Conservation (phyloP, 2,329 filamentous ascomycete genomes). For the Stagonosporopsis chrysanthemi region DNA sequence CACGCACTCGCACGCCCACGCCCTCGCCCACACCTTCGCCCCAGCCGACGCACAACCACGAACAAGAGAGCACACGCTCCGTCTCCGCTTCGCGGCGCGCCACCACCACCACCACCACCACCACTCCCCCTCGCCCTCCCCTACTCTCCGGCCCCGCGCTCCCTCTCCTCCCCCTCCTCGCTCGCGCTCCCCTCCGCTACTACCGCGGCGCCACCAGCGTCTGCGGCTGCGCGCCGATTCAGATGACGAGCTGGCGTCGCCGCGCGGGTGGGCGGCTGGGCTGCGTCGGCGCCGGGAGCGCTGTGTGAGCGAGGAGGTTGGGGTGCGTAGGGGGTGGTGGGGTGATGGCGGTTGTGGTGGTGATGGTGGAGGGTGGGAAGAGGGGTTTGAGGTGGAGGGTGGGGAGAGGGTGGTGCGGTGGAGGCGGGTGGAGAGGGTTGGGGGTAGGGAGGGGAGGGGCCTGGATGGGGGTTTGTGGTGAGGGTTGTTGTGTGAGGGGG, state of each 20-base stretch:
- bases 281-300: slow-evolving; percentile 35
- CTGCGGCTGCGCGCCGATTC: slow-evolving; percentile 1
- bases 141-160: too few relatives aligned
- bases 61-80: slow-evolving; percentile 34
- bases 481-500: too few relatives aligned
- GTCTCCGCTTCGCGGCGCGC: slow-evolving; percentile 30
- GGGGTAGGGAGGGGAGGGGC: not conserved
- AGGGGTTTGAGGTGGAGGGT: too few relatives aligned
- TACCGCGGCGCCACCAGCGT: too few relatives aligned
- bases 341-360: too few relatives aligned
- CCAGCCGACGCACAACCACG: too few relatives aligned
- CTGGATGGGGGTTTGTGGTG: too few relatives aligned
- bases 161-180: not conserved
- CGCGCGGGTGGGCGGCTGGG: slow-evolving; percentile 30
- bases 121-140: too few relatives aligned
- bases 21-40: not conserved
- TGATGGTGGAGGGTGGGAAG: too few relatives aligned
- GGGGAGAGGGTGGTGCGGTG: too few relatives aligned
- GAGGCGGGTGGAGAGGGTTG: not conserved
- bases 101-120: not conserved
- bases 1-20: too few relatives aligned
- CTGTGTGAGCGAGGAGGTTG: slow-evolving; percentile 37
- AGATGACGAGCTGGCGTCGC: slow-evolving; percentile 8
- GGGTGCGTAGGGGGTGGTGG: too few relatives aligned
- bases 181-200: not conserved